Conservation (phyloP, 2,329 filamentous ascomycete genomes). For the Aureobasidium subglaciale region DNA sequence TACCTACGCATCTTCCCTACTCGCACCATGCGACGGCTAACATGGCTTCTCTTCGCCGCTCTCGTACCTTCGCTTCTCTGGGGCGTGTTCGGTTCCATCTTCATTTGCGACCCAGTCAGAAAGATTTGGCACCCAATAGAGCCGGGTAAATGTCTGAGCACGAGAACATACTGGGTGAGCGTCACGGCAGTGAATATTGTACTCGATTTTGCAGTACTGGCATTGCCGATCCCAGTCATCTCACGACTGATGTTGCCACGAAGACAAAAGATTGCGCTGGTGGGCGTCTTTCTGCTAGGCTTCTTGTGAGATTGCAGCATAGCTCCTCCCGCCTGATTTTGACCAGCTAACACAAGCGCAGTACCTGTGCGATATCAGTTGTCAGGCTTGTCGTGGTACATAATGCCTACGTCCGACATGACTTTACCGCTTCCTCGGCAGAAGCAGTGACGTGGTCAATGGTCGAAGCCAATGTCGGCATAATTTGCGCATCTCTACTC, state of each 20-base stretch:
- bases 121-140: conserved; percentile 34
- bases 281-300: conserved; percentile 30
- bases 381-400: conserved; percentile 10
- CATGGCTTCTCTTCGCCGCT: conserved; percentile 35
- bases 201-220: conserved; percentile 30
- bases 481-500: conserved; percentile 38
- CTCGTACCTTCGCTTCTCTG: conserved; percentile 26
- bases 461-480: conserved; percentile 38
- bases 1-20: conserved; percentile 42
- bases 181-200: conserved; percentile 30
- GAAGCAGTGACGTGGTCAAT: conserved; percentile 35
- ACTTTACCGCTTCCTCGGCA: conserved; percentile 27
- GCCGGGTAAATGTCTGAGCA: conserved; percentile 31
- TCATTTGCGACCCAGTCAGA: conserved; percentile 36
- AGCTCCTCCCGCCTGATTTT: conserved; percentile 17
- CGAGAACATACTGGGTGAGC: conserved; percentile 37
- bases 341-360: not conserved
- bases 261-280: conserved; percentile 27
- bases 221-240: conserved; percentile 30
- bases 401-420: not conserved
- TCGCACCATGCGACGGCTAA: conserved; percentile 31
- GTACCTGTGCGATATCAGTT: conserved; percentile 10
- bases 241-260: conserved; percentile 27
- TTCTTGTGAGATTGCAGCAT: conserved; percentile 29
- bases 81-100: conserved; percentile 31